A percentile compares a stretch with the other conserved stretches of the same genome.
Evolutionary conservation across 495 filamentous ascomycete genomes (phyloP).

Genomic region (Podospora australis): DNA sequence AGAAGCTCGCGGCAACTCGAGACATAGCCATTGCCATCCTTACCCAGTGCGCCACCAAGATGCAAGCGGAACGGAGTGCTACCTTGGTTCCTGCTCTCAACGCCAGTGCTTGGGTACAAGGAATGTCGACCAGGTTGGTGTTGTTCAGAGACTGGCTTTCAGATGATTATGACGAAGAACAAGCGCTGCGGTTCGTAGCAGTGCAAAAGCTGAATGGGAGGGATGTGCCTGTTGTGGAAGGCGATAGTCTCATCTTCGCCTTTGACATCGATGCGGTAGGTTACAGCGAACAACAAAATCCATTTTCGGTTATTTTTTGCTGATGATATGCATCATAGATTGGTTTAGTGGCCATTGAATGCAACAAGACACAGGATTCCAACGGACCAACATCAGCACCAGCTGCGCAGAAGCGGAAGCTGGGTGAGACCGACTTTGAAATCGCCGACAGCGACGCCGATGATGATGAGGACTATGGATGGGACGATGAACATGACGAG

Average conservation of each 20-base stretch:
- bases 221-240: conserved; percentile 14
- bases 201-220: conserved; percentile 43
- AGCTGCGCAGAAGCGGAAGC: conserved; percentile 37
- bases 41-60: conserved; percentile 65
- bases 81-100: conserved; percentile 68
- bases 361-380: conserved; percentile 20
- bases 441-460: conserved; percentile 46
- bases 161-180: conserved; percentile 19
- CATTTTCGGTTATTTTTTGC: conserved; percentile 8
- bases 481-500: conserved; percentile 39
- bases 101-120: conserved; percentile 62
- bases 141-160: conserved; percentile 61
- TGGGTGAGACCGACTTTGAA: conserved; percentile 38
- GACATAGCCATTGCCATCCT: conserved; percentile 62
- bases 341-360: conserved; percentile 23
- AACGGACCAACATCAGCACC: conserved; percentile 23
- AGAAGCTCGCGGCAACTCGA: conserved; percentile 61
- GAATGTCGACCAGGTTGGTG: conserved; percentile 58
- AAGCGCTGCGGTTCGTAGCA: conserved; percentile 32
- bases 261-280: conserved; percentile 36
- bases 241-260: conserved; percentile 32
- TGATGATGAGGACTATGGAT: conserved; percentile 47
- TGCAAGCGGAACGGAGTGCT: conserved; percentile 51
- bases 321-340: conserved; percentile 14
- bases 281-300: conserved; percentile 5